A percentile compares a stretch with the other conserved stretches of the same genome.
phyloP scores from a whole-genome alignment of 805 yeast genomes.

The Saccharomycopsis capsularis region DNA sequence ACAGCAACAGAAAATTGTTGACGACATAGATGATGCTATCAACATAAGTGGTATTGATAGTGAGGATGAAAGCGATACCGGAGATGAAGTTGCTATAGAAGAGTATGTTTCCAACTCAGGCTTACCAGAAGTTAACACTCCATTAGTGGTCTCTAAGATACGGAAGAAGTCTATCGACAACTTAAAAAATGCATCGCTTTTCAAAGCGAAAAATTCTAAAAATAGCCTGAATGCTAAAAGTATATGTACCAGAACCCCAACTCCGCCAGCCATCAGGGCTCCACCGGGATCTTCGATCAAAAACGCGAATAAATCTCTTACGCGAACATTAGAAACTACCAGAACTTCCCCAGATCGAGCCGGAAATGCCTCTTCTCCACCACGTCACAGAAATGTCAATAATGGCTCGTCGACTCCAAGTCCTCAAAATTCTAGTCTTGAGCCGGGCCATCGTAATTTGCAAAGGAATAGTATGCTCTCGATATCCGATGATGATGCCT shows the following conservation, averaged over 20 bases:
- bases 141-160: constrained; percentile 8
- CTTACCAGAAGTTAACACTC: constrained; percentile 2
- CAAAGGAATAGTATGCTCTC: constrained; percentile 10
- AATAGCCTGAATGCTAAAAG: not conserved
- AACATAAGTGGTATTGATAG: not conserved
- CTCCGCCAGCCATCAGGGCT: constrained; percentile 6
- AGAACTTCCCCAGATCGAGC: too few relatives aligned
- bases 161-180: constrained; percentile 13
- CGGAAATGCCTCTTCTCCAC: not conserved
- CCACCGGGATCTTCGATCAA: not conserved
- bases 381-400: not conserved
- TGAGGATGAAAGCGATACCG: not conserved
- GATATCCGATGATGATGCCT: constrained; percentile 17
- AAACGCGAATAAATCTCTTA: not conserved
- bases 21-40: not conserved
- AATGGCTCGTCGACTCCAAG: not conserved
- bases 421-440: not conserved
- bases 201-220: not conserved
- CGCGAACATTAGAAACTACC: too few relatives aligned
- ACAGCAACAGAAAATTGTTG: too few relatives aligned
- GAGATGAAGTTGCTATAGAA: constrained; percentile 1
- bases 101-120: not conserved
- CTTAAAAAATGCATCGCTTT: constrained; percentile 5
- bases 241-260: constrained; percentile 6
- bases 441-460: not conserved